Conservation (phyloP, 2,329 filamentous ascomycete species). For the Monosporascus sp. region DNA sequence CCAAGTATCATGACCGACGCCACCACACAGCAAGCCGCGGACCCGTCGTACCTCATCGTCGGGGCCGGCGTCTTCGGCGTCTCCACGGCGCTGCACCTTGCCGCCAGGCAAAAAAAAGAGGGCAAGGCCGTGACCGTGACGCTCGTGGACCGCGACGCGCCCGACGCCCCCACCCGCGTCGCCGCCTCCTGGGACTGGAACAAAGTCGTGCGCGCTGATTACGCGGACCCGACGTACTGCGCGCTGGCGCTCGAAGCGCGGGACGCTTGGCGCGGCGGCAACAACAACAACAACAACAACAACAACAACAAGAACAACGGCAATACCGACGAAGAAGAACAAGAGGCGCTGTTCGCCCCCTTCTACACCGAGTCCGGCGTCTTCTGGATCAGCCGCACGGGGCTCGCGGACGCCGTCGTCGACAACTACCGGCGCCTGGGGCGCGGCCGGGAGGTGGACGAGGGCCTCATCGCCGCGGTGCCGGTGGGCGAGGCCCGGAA, state of each 20-base stretch:
- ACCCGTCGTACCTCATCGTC: constrained; percentile 48
- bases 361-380: constrained; percentile 48
- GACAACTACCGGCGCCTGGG: constrained; percentile 24
- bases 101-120: constrained; percentile 24
- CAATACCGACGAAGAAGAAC: background rate
- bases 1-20: background rate
- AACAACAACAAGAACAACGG: background rate
- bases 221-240: constrained; percentile 59
- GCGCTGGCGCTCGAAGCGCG: constrained; percentile 60
- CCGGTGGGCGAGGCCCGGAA: constrained; percentile 41
- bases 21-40: background rate
- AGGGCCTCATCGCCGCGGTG: constrained; percentile 32
- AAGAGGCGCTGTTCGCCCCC: constrained; percentile 33
- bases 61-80: constrained; percentile 62
- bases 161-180: constrained; percentile 36
- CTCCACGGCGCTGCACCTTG: constrained; percentile 60
- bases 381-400: constrained; percentile 30
- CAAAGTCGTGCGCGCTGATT: constrained; percentile 66
- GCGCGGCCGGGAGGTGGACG: constrained; percentile 28
- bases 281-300: background rate
- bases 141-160: constrained; percentile 51
- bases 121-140: constrained; percentile 32
- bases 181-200: constrained; percentile 70
- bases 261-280: constrained; percentile 42
- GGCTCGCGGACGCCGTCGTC: constrained; percentile 28